phyloP scores from a whole-genome alignment of 371 early-diverging fungal genomes.

The Mucor sp. region DNA sequence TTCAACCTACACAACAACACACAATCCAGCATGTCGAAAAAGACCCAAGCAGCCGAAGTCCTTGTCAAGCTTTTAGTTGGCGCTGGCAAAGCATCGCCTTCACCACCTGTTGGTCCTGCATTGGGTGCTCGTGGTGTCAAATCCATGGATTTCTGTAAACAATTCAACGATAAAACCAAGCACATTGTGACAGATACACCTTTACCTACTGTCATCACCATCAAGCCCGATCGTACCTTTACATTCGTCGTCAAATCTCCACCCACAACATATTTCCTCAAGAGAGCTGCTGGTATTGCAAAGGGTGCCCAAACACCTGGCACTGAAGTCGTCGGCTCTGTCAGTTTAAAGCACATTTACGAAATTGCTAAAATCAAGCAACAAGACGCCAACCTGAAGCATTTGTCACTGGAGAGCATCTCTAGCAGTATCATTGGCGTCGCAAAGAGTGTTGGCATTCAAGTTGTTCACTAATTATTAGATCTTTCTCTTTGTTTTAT shows the following conservation, averaged over 20 bases:
- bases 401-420: slow-evolving; percentile 71
- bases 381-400: slow-evolving; percentile 78
- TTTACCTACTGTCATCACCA: slow-evolving; percentile 80
- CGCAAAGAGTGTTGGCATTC: slow-evolving; percentile 85
- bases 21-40: slow-evolving; percentile 44
- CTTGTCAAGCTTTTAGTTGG: slow-evolving; percentile 72
- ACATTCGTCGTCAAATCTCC: slow-evolving; percentile 89
- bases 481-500: background rate
- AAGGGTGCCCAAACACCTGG: slow-evolving; percentile 86
- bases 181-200: slow-evolving; percentile 83
- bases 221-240: slow-evolving; percentile 92
- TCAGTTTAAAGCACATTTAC: slow-evolving; percentile 92
- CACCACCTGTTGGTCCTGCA: slow-evolving; percentile 96
- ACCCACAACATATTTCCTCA: slow-evolving; percentile 87
- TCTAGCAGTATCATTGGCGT: slow-evolving; percentile 79
- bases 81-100: slow-evolving; percentile 93
- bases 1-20: background rate
- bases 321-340: slow-evolving; percentile 72
- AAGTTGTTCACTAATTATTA: slow-evolving; percentile 67
- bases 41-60: slow-evolving; percentile 54
- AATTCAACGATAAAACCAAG: slow-evolving; percentile 97
- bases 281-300: slow-evolving; percentile 88
- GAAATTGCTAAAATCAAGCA: slow-evolving; percentile 94
- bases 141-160: slow-evolving; percentile 98
- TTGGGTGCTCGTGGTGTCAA: slow-evolving; percentile 97